Percentiles rank a stretch among this genome's conserved stretches.
phyloP scores from a whole-genome alignment of 2,329 filamentous ascomycete genomes.

The Monosporascus sp. region DNA sequence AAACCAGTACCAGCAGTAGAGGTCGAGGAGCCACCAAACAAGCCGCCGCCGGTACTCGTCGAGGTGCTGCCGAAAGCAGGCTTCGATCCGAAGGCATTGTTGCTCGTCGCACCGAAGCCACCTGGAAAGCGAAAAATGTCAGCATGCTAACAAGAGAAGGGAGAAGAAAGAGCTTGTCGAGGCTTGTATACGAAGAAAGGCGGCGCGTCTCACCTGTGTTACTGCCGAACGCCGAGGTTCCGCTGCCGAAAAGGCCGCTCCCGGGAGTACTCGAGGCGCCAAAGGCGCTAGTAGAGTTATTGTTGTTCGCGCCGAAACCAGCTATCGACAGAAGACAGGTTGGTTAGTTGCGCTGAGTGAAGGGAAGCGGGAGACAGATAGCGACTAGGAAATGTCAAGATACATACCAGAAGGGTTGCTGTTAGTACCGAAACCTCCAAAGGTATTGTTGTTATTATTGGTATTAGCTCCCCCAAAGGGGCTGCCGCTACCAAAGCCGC shows the following conservation, averaged over 20 bases:
- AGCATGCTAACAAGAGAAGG: constrained; percentile 7
- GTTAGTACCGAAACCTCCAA: constrained; percentile 52
- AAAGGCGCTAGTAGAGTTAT: constrained; percentile 26
- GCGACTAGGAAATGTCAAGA: constrained; percentile 8
- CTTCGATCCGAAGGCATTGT: constrained; percentile 24
- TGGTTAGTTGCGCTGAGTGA: constrained; percentile 23
- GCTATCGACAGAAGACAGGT: constrained; percentile 8
- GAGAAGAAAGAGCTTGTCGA: neutral
- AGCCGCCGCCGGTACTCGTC: constrained; percentile 34
- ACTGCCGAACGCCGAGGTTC: constrained; percentile 24
- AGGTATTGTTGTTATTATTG: constrained; percentile 42
- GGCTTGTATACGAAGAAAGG: neutral
- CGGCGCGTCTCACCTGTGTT: constrained; percentile 31
- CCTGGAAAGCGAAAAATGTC: constrained; percentile 8
- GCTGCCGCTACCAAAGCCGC: constrained; percentile 42
- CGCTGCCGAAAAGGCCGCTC: constrained; percentile 35
- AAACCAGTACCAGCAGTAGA: constrained; percentile 27
- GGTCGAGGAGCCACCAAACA: constrained; percentile 43
- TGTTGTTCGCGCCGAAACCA: constrained; percentile 30
- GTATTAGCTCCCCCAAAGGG: constrained; percentile 52
- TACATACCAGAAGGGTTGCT: constrained; percentile 49
- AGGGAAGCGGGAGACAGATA: constrained; percentile 14
- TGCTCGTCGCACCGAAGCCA: constrained; percentile 33
- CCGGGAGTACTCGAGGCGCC: constrained; percentile 24
- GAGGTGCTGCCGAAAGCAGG: constrained; percentile 24